Evolutionary conservation across 1,139 yeast species (phyloP), one percentile per base, ranked within the genome.

Genomic region (Waltiozyma sp.): DNA sequence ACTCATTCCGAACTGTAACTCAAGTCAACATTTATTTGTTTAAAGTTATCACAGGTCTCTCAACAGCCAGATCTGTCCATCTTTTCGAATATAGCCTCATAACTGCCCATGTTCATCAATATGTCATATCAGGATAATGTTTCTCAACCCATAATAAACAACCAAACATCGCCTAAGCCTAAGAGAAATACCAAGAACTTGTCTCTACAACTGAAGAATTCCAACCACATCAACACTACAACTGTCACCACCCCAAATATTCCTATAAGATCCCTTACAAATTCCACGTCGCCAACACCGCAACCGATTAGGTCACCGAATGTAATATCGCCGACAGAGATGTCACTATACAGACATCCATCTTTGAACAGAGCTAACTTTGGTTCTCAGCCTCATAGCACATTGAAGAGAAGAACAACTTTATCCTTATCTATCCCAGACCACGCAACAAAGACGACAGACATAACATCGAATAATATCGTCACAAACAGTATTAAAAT

Each of bases 351-450:
- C 40, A 50, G 57, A 44, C 58, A 51, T 40, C 58, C 57, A 4
- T 53, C 59, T 3, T 36, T 52, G 8, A 43, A 51, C 2, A 31
- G 43, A 38, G 19, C 28, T 28, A n/a, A 10, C 41, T 26, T 16
- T 21, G 16, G 19, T 16, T 34, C 45, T 14, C 13, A 38, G 9
- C 36, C 34, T 23, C 28, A 13, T 36, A 18, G 13, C 26, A 42
- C 28, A 16, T 10, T 49, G 15, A 45, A 43, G 33, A 55, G 59
- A 49, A 48, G 59, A 40, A 49, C 56, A 1, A 54, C 59, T 0
- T 28, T 55, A 15, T 53, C 59, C 1, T 37, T 55, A 28, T 45
- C 53, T 4, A 55, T 55, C n/a, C 58, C 58, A 0, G 26, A 49
- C 9, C 56, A 52, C 8, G 18, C 39, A 1, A 50, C 51, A 15